Evolutionary conservation across 2,329 filamentous ascomycete species (phyloP).

Genomic region (Trichoderma atroviride): DNA sequence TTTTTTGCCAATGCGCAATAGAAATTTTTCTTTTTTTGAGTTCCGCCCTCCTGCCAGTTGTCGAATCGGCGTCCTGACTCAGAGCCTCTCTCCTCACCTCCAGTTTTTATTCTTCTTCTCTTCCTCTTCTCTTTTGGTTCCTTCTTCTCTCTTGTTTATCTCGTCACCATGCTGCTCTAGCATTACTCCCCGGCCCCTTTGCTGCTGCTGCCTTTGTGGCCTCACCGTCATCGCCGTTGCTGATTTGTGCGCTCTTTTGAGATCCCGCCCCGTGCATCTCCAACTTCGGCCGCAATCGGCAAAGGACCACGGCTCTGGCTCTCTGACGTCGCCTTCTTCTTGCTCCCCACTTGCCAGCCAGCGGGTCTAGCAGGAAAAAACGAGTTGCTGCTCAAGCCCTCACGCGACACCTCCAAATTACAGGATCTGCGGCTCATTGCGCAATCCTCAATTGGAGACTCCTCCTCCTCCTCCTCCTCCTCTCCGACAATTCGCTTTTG

Average conservation of each 20-base stretch:
- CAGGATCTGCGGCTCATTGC: constrained; percentile 3
- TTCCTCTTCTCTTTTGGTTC: constrained; percentile 1
- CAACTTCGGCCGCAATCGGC: constrained; percentile 27
- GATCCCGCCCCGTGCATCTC: constrained; percentile 24
- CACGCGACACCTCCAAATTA: constrained; percentile 25
- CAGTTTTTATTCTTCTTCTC: constrained; percentile 6
- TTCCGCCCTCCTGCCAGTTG: constrained; percentile 21
- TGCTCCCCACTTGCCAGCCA: constrained; percentile 18
- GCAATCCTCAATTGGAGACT: constrained; percentile 2
- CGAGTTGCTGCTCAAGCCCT: constrained; percentile 21
- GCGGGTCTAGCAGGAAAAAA: constrained; percentile 26
- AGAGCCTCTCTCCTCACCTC: constrained; percentile 18
- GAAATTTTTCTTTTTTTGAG: constrained; percentile 22
- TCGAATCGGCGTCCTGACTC: constrained; percentile 27
- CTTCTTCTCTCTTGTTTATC: not conserved
- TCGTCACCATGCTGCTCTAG: constrained; percentile 25
- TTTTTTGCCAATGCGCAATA: constrained; percentile 17
- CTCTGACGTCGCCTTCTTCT: constrained; percentile 26
- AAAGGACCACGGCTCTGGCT: constrained; percentile 23
- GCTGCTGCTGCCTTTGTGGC: constrained; percentile 24
- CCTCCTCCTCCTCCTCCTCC: not conserved
- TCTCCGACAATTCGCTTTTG: not conserved
- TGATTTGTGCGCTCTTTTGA: not conserved
- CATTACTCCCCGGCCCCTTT: constrained; percentile 16
- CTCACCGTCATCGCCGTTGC: constrained; percentile 6